Conservation (phyloP, 2,329 filamentous ascomycete genomes). For the Fusarium tjaetaba region DNA sequence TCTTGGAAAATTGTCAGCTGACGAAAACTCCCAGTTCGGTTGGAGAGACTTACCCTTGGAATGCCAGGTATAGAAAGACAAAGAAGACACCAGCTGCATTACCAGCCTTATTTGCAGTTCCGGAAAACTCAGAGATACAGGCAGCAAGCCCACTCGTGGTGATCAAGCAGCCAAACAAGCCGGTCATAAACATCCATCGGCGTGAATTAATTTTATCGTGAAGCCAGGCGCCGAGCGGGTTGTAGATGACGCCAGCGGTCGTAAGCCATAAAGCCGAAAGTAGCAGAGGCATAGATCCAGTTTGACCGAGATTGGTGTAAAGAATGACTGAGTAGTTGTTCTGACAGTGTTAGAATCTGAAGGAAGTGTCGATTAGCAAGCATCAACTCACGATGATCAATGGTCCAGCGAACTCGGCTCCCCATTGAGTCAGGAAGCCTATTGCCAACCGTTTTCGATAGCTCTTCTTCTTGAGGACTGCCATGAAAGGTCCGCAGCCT, state of each 20-base stretch:
- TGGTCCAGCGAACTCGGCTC: conserved; percentile 60
- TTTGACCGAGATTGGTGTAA: conserved; percentile 52
- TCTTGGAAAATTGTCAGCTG: conserved; percentile 5
- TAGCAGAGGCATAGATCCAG: conserved; percentile 52
- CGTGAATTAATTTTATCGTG: conserved; percentile 58
- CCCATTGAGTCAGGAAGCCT: conserved; percentile 63
- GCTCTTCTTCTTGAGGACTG: conserved; percentile 56
- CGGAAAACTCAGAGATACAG: conserved; percentile 49
- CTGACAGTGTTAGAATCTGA: conserved; percentile 32
- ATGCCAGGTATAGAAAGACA: conserved; percentile 58
- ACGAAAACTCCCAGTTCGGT: too few relatives aligned
- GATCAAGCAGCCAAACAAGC: conserved; percentile 53
- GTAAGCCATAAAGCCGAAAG: conserved; percentile 54
- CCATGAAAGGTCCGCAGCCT: conserved; percentile 53
- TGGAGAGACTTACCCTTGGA: conserved; percentile 53
- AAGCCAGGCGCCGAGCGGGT: conserved; percentile 59
- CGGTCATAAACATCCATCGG: conserved; percentile 53
- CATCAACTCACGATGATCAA: conserved; percentile 57
- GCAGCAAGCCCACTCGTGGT: conserved; percentile 48
- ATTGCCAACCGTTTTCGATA: conserved; percentile 62
- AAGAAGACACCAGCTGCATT: conserved; percentile 54
- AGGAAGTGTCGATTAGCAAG: fast-evolving
- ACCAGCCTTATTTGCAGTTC: conserved; percentile 51
- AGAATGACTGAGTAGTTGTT: conserved; percentile 55
- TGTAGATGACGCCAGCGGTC: conserved; percentile 59